Evolutionary conservation across 1,284 basidiomycete genomes (phyloP).

Genomic region (Limonomyces culmigenus): DNA sequence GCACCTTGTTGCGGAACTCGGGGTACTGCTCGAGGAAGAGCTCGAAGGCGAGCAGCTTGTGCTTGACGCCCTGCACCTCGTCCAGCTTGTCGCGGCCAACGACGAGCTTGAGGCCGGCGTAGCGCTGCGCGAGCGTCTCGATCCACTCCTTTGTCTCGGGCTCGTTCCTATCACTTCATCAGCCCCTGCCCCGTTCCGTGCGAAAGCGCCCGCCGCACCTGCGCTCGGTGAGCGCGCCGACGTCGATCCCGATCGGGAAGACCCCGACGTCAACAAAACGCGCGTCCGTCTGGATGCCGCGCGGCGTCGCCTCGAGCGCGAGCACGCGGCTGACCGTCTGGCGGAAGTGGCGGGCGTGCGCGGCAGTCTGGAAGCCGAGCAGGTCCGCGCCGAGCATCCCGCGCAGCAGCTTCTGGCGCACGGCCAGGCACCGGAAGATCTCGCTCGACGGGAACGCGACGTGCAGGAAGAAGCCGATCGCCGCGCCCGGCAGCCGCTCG

Average conservation of each 20-base stretch:
- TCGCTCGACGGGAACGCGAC: slow-evolving; percentile 81
- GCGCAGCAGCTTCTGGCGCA: slow-evolving; percentile 45
- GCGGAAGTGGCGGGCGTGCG: slow-evolving; percentile 61
- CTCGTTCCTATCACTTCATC: no score
- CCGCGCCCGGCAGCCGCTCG: slow-evolving; percentile 36
- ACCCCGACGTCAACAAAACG: slow-evolving; percentile 74
- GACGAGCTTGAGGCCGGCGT: slow-evolving; percentile 70
- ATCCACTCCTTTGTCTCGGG: slow-evolving; percentile 76
- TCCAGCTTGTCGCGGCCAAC: slow-evolving; percentile 84
- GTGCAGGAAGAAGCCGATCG: slow-evolving; percentile 82
- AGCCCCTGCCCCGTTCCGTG: no score
- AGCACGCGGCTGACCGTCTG: slow-evolving; percentile 77
- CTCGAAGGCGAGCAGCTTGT: slow-evolving; percentile 76
- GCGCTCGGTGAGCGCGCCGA: slow-evolving; percentile 48
- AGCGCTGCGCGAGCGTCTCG: slow-evolving; percentile 56
- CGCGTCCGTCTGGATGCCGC: slow-evolving; percentile 52
- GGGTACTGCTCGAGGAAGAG: slow-evolving; percentile 67
- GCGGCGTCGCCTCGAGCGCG: slow-evolving; percentile 66
- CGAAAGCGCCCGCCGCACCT: no score
- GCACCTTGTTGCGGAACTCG: slow-evolving; percentile 59
- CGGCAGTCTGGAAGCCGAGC: slow-evolving; percentile 76
- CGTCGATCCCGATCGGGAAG: slow-evolving; percentile 85
- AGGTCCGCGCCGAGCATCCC: slow-evolving; percentile 65
- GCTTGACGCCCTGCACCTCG: slow-evolving; percentile 69
- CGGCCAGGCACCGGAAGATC: slow-evolving; percentile 72